These are phyloP conservation scores for Paratrimastix pyriformis DNA, from an alignment of 78 protist genomes.

Conservation along the genomic window DNA sequence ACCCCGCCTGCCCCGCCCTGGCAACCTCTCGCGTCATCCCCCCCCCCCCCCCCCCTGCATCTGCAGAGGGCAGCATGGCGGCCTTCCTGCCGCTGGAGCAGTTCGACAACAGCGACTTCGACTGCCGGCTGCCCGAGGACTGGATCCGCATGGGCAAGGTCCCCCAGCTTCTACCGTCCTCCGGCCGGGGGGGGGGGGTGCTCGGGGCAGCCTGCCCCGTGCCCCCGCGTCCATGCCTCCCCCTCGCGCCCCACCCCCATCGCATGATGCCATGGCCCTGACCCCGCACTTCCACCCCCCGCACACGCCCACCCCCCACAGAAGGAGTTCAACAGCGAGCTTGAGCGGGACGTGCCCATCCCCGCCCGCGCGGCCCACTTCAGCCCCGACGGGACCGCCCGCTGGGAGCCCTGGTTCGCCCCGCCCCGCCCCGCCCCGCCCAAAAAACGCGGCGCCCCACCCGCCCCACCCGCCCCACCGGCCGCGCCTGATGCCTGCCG, in stretches of 20 bases:
- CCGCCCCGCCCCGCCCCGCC: background rate
- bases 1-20: background rate
- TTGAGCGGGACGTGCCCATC: background rate
- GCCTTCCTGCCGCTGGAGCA: constrained; percentile 28
- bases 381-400: background rate
- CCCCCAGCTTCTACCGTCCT: too few species aligned
- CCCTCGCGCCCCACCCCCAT: too few species aligned
- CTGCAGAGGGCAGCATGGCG: too few species aligned
- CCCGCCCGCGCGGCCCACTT: constrained; percentile 7
- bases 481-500: too few species aligned
- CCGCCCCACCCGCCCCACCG: constrained; percentile 13
- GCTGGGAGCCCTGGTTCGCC: background rate
- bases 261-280: too few species aligned
- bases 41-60: too few species aligned
- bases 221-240: too few species aligned
- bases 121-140: constrained; percentile 40
- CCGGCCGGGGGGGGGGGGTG: too few species aligned
- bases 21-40: background rate
- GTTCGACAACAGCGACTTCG: constrained; percentile 59
- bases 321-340: too few species aligned
- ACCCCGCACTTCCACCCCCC: too few species aligned
- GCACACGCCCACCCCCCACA: too few species aligned
- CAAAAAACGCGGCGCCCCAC: background rate
- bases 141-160: constrained; percentile 41
- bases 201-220: background rate